These are phyloP conservation scores for Dactylella cylindrospora DNA, from an alignment of 2,329 filamentous ascomycete genomes.

Conservation along the genomic window DNA sequence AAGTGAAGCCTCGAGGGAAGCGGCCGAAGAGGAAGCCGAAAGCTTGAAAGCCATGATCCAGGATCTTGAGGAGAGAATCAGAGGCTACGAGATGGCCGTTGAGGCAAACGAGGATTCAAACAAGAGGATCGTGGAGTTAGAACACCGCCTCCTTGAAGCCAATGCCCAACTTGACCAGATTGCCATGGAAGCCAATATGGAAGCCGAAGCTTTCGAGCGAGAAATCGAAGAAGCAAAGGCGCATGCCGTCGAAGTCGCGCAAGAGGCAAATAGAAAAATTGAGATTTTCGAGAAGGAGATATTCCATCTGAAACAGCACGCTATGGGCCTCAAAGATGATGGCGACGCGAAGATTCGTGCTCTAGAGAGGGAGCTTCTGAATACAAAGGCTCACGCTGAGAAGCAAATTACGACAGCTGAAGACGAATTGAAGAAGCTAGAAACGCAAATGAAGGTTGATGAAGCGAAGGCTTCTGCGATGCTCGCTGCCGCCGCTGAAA, in stretches of 20 bases:
- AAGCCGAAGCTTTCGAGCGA: conserved; percentile 29
- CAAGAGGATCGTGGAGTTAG: conserved; percentile 12
- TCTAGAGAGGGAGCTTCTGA: conserved; percentile 19
- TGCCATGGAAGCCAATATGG: conserved; percentile 25
- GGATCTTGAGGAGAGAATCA: conserved; percentile 21
- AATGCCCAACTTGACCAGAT: conserved; percentile 18
- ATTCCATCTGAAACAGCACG: background rate
- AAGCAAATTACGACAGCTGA: conserved; percentile 27
- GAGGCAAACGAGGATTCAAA: conserved; percentile 11
- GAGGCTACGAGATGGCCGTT: conserved; percentile 9
- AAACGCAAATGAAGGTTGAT: conserved; percentile 35
- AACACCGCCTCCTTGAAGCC: conserved; percentile 13
- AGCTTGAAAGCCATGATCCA: conserved; percentile 6
- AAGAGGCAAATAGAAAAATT: conserved; percentile 26
- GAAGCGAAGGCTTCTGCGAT: conserved; percentile 37
- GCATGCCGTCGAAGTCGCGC: conserved; percentile 24
- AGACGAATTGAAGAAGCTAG: conserved; percentile 33
- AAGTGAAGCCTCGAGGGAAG: no score
- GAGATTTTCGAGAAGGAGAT: conserved; percentile 21
- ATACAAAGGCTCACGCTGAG: conserved; percentile 18
- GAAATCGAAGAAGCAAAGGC: conserved; percentile 33
- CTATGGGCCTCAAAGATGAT: conserved; percentile 1
- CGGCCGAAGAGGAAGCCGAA: conserved; percentile 10
- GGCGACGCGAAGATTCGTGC: conserved; percentile 2
- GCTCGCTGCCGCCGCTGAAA: conserved; percentile 20